Percentiles rank a stretch among this genome's conserved stretches.
phyloP scores from a whole-genome alignment of 176 grass and related monocot species.

The Metroxylon sagu region DNA sequence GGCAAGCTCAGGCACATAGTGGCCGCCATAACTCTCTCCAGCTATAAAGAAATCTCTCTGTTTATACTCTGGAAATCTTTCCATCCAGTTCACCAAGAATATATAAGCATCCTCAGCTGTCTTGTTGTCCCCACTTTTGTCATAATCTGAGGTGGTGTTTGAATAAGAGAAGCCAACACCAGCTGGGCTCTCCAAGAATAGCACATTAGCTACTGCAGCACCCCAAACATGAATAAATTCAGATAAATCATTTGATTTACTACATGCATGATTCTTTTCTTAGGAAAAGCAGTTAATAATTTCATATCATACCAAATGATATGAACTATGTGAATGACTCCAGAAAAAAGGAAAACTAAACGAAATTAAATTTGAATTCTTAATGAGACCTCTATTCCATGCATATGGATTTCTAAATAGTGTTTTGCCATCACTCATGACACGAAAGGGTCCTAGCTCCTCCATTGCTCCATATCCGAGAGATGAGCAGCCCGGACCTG shows the following conservation, averaged over 20 bases:
- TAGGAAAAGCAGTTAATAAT: no score
- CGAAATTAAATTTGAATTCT: neutral
- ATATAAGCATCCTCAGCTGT: slow-evolving; percentile 49
- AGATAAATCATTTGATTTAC: neutral
- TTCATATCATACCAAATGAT: no score
- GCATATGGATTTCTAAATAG: slow-evolving; percentile 69
- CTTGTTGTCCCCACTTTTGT: slow-evolving; percentile 38
- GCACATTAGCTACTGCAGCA: slow-evolving; percentile 53
- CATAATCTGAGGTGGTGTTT: slow-evolving; percentile 76
- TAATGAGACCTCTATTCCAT: slow-evolving; percentile 57
- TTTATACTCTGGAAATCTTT: slow-evolving; percentile 80
- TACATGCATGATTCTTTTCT: neutral
- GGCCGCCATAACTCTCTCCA: slow-evolving; percentile 83
- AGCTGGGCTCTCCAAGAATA: slow-evolving; percentile 91
- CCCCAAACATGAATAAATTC: neutral
- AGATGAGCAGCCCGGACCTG: slow-evolving; percentile 80
- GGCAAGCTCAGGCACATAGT: slow-evolving; percentile 81
- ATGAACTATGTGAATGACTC: no score
- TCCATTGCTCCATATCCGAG: slow-evolving; percentile 91
- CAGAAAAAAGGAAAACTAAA: no score
- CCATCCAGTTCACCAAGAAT: slow-evolving; percentile 67
- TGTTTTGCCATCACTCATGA: slow-evolving; percentile 70
- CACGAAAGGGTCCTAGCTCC: slow-evolving; percentile 84
- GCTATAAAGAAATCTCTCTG: slow-evolving; percentile 63
- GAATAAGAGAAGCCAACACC: slow-evolving; percentile 96